Conservation (phyloP, 495 filamentous ascomycete species). For the Penicillium bovifimosum region DNA sequence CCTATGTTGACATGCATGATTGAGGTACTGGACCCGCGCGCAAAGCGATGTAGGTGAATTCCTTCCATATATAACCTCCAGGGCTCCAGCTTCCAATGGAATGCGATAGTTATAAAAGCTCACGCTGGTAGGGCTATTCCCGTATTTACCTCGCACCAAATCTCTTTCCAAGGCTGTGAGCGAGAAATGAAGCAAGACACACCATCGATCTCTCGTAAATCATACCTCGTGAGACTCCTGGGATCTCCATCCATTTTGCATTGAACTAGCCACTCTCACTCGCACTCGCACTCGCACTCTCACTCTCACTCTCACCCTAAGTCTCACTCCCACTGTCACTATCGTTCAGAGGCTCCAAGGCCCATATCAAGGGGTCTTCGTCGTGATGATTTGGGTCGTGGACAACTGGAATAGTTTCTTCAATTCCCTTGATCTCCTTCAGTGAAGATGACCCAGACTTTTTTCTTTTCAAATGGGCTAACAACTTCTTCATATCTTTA, state of each 20-base stretch:
- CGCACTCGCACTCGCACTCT: background rate
- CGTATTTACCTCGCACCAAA: too few relatives aligned
- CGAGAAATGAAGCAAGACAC: too few relatives aligned
- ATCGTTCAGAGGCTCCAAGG: background rate
- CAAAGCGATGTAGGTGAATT: too few relatives aligned
- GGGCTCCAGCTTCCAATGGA: too few relatives aligned
- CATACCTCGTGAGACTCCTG: too few relatives aligned
- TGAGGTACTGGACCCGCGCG: too few relatives aligned
- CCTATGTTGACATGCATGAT: too few relatives aligned
- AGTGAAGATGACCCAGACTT: constrained; percentile 10
- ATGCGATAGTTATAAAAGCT: too few relatives aligned
- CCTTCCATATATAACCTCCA: too few relatives aligned
- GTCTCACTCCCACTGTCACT: background rate
- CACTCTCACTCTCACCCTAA: background rate
- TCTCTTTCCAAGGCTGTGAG: too few relatives aligned
- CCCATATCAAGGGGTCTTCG: constrained; percentile 14
- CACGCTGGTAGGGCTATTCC: too few relatives aligned
- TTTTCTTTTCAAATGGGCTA: constrained; percentile 1
- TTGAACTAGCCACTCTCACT: background rate
- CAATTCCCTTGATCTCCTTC: constrained; percentile 17
- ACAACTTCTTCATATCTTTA: constrained; percentile 16
- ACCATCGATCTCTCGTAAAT: too few relatives aligned
- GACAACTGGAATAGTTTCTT: constrained; percentile 21
- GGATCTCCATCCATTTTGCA: background rate
- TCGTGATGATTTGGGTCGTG: constrained; percentile 14